These are phyloP conservation scores for Aspergillus fumigatiaffinis DNA, from an alignment of 2,329 filamentous ascomycete species.

Conservation along the genomic window DNA sequence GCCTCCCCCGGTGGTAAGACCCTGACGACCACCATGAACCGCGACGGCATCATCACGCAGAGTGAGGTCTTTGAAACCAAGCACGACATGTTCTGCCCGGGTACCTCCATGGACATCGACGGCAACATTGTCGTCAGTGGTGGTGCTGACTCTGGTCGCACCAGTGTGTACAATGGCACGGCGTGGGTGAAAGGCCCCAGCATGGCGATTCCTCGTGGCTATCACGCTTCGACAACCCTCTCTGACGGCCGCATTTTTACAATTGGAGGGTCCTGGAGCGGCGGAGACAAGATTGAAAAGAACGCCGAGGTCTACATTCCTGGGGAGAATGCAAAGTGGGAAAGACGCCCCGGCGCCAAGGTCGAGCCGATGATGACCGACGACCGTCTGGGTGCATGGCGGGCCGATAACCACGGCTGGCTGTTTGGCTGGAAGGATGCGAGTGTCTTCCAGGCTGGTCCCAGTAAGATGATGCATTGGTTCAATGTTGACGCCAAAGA, in stretches of 20 bases:
- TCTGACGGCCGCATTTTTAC: conserved; percentile 55
- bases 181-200: conserved; percentile 39
- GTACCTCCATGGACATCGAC: conserved; percentile 11
- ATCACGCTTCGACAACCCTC: conserved; percentile 50
- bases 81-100: conserved; percentile 32
- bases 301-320: conserved; percentile 55
- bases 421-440: conserved; percentile 14
- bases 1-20: conserved; percentile 16
- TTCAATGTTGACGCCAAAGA: conserved; percentile 42
- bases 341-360: conserved; percentile 38
- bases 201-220: conserved; percentile 50
- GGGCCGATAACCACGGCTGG: conserved; percentile 30
- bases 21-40: conserved; percentile 23
- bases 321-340: conserved; percentile 43
- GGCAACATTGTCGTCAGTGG: conserved; percentile 50
- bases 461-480: conserved; percentile 55
- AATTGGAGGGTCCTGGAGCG: conserved; percentile 57
- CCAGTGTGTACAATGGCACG: conserved; percentile 46
- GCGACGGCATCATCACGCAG: conserved; percentile 33
- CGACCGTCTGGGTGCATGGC: conserved; percentile 46
- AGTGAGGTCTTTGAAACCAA: conserved; percentile 17
- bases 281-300: conserved; percentile 45
- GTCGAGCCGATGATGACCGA: conserved; percentile 51
- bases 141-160: conserved; percentile 48
- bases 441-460: conserved; percentile 51